These are phyloP conservation scores for Malassezia sp. DNA, from an alignment of 1,284 basidiomycete species.

Conservation along the genomic window DNA sequence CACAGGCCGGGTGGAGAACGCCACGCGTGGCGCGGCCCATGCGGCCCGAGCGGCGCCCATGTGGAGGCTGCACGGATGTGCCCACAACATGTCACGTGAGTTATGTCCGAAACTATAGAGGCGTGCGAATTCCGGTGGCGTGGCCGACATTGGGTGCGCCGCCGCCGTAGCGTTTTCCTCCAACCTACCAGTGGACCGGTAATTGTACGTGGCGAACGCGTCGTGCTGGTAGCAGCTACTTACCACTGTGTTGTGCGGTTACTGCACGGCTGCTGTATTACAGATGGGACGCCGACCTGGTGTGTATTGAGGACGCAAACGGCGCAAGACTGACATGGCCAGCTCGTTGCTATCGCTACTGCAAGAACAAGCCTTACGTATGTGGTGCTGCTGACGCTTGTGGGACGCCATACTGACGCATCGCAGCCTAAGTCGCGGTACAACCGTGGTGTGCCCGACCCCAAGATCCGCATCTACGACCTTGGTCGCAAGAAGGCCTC, in stretches of 20 bases:
- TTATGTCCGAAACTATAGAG: conserved; percentile 8
- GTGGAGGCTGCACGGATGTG: background rate
- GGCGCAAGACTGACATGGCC: conserved; percentile 2
- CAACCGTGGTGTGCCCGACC: conserved; percentile 65
- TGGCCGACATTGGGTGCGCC: too few relatives aligned
- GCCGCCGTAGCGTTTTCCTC: background rate
- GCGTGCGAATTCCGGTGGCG: conserved; percentile 2
- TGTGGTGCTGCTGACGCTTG: conserved; percentile 15
- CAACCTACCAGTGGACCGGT: background rate
- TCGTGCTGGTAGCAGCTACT: too few relatives aligned
- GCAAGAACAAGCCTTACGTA: conserved; percentile 43
- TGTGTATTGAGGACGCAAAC: background rate
- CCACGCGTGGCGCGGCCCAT: background rate
- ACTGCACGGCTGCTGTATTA: too few relatives aligned
- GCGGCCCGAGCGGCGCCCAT: conserved; percentile 1
- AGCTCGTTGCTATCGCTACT: conserved; percentile 46
- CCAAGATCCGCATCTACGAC: conserved; percentile 53
- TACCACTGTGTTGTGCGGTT: too few relatives aligned
- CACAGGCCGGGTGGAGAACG: background rate
- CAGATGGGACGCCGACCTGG: conserved; percentile 17
- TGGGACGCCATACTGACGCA: conserved; percentile 2
- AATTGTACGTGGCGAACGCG: conserved; percentile 10
- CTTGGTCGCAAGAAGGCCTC: conserved; percentile 86
- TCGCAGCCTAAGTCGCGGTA: conserved; percentile 54
- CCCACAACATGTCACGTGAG: background rate